Evolutionary conservation across 1,284 basidiomycete species (phyloP).

Genomic region (Tilletia indica): DNA sequence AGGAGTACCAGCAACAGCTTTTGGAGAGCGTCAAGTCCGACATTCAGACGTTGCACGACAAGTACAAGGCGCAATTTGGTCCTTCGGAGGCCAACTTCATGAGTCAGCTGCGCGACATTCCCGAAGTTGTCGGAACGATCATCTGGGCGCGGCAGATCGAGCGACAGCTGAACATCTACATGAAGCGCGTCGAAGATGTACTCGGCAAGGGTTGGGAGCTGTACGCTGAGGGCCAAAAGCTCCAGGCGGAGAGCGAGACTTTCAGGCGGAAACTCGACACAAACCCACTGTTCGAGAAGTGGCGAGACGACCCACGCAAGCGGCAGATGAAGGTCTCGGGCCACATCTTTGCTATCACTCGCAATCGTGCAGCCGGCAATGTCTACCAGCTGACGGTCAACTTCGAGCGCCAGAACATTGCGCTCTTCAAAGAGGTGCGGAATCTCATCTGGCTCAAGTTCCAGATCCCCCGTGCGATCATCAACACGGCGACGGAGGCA

Average conservation of each 20-base stretch:
- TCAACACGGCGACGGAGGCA: slow-evolving; percentile 95
- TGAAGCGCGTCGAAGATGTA: slow-evolving; percentile 99
- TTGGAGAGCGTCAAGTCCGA: slow-evolving; percentile 78
- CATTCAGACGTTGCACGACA: slow-evolving; percentile 90
- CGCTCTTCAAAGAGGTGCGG: slow-evolving; percentile 95
- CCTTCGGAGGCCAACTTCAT: slow-evolving; percentile 95
- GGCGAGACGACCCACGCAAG: slow-evolving; percentile 91
- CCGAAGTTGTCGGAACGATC: slow-evolving; percentile 93
- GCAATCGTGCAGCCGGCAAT: slow-evolving; percentile 63
- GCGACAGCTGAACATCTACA: slow-evolving; percentile 89
- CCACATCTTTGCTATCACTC: slow-evolving; percentile 91
- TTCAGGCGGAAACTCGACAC: slow-evolving; percentile 97
- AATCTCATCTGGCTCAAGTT: slow-evolving; percentile 94
- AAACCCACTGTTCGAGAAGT: slow-evolving; percentile 87
- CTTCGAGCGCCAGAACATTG: slow-evolving; percentile 96
- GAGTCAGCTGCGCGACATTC: slow-evolving; percentile 95
- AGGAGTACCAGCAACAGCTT: slow-evolving; percentile 89
- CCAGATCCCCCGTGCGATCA: slow-evolving; percentile 88
- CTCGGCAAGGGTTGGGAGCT: slow-evolving; percentile 97
- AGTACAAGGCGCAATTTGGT: slow-evolving; percentile 78
- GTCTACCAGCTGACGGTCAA: slow-evolving; percentile 83
- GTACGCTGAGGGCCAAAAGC: slow-evolving; percentile 97
- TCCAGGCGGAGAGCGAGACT: slow-evolving; percentile 83
- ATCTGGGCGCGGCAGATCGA: slow-evolving; percentile 99
- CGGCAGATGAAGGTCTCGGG: slow-evolving; percentile 83